phyloP scores from a whole-genome alignment of 2,329 filamentous ascomycete species.

The Bertia moriformis region DNA sequence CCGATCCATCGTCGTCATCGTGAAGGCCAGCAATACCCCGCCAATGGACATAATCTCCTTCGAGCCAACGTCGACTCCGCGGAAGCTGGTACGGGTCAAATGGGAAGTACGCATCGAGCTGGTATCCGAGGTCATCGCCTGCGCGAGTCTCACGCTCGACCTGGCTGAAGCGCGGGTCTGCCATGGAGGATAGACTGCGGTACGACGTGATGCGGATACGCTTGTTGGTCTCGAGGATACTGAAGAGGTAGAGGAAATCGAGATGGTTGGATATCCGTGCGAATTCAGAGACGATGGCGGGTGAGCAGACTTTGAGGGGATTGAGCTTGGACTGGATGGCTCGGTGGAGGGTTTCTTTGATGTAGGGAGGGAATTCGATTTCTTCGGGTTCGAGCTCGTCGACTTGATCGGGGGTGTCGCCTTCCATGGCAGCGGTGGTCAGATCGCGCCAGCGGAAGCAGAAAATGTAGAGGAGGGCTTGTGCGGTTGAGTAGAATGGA shows the following conservation, averaged over 20 bases:
- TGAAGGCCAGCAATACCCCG: constrained; percentile 58
- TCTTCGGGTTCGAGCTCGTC: constrained; percentile 53
- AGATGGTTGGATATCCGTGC: constrained; percentile 76
- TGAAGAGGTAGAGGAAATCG: constrained; percentile 76
- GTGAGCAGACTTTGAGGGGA: constrained; percentile 85
- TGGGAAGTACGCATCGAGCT: constrained; percentile 88
- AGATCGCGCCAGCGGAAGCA: constrained; percentile 97
- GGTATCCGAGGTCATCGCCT: constrained; percentile 63
- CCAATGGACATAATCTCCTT: constrained; percentile 72
- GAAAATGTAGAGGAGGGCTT: constrained; percentile 84
- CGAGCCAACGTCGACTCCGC: constrained; percentile 74
- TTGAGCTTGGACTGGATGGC: constrained; percentile 84
- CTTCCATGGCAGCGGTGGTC: constrained; percentile 44
- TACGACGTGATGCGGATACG: constrained; percentile 66
- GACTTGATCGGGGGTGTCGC: constrained; percentile 46
- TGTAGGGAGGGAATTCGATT: constrained; percentile 60
- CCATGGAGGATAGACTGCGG: constrained; percentile 39
- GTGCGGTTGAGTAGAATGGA: constrained; percentile 75
- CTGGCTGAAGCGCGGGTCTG: constrained; percentile 28
- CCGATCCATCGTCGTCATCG: constrained; percentile 36
- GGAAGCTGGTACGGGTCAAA: constrained; percentile 94
- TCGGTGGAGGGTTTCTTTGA: constrained; percentile 59
- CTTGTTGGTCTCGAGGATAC: constrained; percentile 83
- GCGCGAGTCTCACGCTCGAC: constrained; percentile 34
- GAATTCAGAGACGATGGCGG: constrained; percentile 80